A percentile compares a stretch with the other conserved stretches of the same genome.
Evolutionary conservation across 208 protist genomes (phyloP).

Genomic region (Polymyxa betae): DNA sequence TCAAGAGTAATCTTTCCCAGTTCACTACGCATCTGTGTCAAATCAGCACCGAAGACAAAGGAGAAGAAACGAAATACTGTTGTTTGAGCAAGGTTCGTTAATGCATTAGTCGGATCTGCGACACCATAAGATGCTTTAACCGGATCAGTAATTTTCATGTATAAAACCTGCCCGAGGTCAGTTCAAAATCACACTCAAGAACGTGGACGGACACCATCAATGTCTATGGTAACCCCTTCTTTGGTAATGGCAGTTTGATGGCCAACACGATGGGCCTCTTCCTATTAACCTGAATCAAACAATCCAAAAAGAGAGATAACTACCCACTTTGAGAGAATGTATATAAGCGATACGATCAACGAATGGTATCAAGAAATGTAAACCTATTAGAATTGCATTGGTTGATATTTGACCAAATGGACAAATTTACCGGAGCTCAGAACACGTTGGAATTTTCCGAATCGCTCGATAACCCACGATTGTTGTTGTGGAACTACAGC

Average conservation of each 20-base stretch:
- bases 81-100: slow-evolving; percentile 91
- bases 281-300: slow-evolving; percentile 15
- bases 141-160: slow-evolving; percentile 85
- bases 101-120: slow-evolving; percentile 89
- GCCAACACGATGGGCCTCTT: slow-evolving; percentile 46
- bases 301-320: neutral
- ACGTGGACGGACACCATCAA: slow-evolving; percentile 80
- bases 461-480: slow-evolving; percentile 89
- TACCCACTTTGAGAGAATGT: slow-evolving; percentile 90
- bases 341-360: slow-evolving; percentile 89
- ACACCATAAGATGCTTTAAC: slow-evolving; percentile 83
- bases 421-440: slow-evolving; percentile 75
- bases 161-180: slow-evolving; percentile 75
- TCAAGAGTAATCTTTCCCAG: slow-evolving; percentile 90
- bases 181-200: neutral
- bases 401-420: neutral
- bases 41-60: neutral
- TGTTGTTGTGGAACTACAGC: slow-evolving; percentile 86
- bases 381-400: slow-evolving; percentile 64
- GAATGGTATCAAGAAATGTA: slow-evolving; percentile 86
- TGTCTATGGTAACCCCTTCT: slow-evolving; percentile 92
- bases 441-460: slow-evolving; percentile 86
- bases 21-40: slow-evolving; percentile 69
- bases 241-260: slow-evolving; percentile 83
- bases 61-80: slow-evolving; percentile 66